Percentiles rank a stretch among this genome's conserved stretches.
phyloP scores from a whole-genome alignment of 1,284 basidiomycete genomes.

The Puccinia polysora region DNA sequence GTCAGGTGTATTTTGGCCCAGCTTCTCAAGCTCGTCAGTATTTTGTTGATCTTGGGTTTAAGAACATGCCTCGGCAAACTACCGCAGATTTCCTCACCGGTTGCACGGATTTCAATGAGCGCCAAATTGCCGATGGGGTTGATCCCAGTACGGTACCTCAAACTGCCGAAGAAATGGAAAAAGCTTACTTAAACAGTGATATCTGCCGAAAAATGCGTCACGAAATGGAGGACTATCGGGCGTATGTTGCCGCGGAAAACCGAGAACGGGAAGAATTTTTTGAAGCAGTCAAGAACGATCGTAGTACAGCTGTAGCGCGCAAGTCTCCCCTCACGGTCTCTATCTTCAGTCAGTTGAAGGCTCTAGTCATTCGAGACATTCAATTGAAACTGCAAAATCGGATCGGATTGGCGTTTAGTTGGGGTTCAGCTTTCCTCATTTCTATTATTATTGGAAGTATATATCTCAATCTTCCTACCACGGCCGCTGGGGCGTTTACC shows the following conservation, averaged over 20 bases:
- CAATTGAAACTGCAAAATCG: slow-evolving; percentile 71
- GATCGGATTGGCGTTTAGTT: slow-evolving; percentile 63
- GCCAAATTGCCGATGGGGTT: slow-evolving; percentile 52
- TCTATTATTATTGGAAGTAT: slow-evolving; percentile 49
- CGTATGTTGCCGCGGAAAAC: slow-evolving; percentile 62
- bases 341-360: slow-evolving; percentile 65
- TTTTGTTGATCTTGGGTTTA: slow-evolving; percentile 69
- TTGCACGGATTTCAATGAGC: slow-evolving; percentile 55
- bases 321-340: slow-evolving; percentile 76
- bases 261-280: slow-evolving; percentile 67
- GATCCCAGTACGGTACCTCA: slow-evolving; percentile 47
- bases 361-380: slow-evolving; percentile 26
- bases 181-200: slow-evolving; percentile 62
- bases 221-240: slow-evolving; percentile 65
- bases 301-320: slow-evolving; percentile 71
- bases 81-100: slow-evolving; percentile 58
- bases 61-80: slow-evolving; percentile 62
- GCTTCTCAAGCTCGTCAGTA: slow-evolving; percentile 68
- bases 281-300: slow-evolving; percentile 69
- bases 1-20: slow-evolving; percentile 75
- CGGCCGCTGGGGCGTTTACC: slow-evolving; percentile 49
- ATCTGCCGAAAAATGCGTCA: slow-evolving; percentile 58
- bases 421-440: slow-evolving; percentile 47
- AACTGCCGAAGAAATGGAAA: slow-evolving; percentile 56
- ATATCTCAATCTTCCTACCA: slow-evolving; percentile 48